Conservation (phyloP, 1,284 basidiomycete species). For the Rhodotorula mucilaginosa region DNA sequence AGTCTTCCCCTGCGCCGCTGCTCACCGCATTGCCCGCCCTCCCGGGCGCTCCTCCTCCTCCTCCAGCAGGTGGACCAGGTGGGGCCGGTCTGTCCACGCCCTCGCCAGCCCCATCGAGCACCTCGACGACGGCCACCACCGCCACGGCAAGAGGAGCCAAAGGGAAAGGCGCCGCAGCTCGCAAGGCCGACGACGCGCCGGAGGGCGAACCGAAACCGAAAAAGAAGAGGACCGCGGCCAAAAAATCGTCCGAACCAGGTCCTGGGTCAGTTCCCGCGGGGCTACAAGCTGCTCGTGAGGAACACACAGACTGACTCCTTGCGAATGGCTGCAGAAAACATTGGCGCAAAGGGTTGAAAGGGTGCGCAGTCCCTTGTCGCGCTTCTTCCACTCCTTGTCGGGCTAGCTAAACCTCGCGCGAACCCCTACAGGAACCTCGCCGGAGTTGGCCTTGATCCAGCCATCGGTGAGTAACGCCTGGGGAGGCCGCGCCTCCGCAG, state of each 20-base stretch:
- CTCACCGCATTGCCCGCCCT: background rate
- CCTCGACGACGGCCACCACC: background rate
- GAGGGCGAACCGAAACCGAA: constrained; percentile 25
- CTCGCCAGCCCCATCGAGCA: background rate
- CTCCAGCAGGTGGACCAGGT: background rate
- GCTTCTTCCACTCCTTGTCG: no score
- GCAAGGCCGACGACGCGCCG: constrained; percentile 10
- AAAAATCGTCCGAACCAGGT: constrained; percentile 18
- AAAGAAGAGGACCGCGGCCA: constrained; percentile 10
- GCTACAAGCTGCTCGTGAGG: background rate
- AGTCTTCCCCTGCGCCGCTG: background rate
- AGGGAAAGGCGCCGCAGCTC: background rate
- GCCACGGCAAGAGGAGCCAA: background rate
- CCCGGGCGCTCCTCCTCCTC: constrained; percentile 1
- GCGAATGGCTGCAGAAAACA: constrained; percentile 4
- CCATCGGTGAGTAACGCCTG: background rate
- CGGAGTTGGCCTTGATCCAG: constrained; percentile 11
- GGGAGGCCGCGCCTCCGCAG: no score
- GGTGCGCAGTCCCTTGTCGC: constrained; percentile 7
- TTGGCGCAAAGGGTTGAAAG: constrained; percentile 37
- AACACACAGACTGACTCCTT: background rate
- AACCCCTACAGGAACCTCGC: constrained; percentile 10
- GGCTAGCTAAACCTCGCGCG: no score
- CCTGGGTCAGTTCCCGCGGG: constrained; percentile 11
- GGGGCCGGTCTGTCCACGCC: background rate